phyloP scores from a whole-genome alignment of 441 rosid species.

The Pelargonium cotyledonis region DNA sequence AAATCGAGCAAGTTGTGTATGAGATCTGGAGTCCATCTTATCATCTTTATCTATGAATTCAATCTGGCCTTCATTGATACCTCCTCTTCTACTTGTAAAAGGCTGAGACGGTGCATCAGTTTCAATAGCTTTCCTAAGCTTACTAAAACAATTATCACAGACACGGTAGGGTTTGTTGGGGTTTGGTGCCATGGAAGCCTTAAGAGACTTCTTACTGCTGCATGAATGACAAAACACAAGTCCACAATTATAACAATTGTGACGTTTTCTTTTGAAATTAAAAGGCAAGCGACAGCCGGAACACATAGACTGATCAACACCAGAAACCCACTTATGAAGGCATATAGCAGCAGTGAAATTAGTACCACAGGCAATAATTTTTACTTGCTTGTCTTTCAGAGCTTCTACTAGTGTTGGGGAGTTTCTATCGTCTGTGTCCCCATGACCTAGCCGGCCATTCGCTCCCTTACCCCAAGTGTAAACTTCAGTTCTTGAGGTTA shows the following conservation, averaged over 20 bases:
- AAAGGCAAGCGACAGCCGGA: conserved; percentile 92
- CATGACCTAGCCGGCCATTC: conserved; percentile 93
- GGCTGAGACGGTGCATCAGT: conserved; percentile 58
- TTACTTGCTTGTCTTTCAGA: conserved; percentile 90
- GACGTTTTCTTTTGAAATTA: conserved; percentile 88
- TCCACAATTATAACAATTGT: conserved; percentile 94
- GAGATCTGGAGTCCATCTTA: conserved; percentile 69
- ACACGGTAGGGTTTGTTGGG: conserved; percentile 84
- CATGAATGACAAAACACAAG: conserved; percentile 87
- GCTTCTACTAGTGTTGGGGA: conserved; percentile 76
- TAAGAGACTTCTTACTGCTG: conserved; percentile 74
- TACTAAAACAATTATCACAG: conserved; percentile 76
- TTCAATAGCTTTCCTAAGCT: conserved; percentile 67
- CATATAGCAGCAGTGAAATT: conserved; percentile 91
- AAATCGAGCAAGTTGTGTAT: conserved; percentile 64
- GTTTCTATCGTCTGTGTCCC: conserved; percentile 80
- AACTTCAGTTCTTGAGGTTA: conserved; percentile 86
- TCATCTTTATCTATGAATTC: conserved; percentile 63
- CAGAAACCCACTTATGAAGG: conserved; percentile 90
- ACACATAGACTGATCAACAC: conserved; percentile 94
- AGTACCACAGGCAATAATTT: conserved; percentile 79
- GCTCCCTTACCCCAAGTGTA: conserved; percentile 98
- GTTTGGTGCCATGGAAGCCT: conserved; percentile 97
- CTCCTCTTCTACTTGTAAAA: conserved; percentile 65
- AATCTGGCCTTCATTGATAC: conserved; percentile 43